Percentiles rank a stretch among this genome's conserved stretches.
These are phyloP conservation scores for Letharia lupina DNA, from an alignment of 495 filamentous ascomycete species.

Conservation along the genomic window DNA sequence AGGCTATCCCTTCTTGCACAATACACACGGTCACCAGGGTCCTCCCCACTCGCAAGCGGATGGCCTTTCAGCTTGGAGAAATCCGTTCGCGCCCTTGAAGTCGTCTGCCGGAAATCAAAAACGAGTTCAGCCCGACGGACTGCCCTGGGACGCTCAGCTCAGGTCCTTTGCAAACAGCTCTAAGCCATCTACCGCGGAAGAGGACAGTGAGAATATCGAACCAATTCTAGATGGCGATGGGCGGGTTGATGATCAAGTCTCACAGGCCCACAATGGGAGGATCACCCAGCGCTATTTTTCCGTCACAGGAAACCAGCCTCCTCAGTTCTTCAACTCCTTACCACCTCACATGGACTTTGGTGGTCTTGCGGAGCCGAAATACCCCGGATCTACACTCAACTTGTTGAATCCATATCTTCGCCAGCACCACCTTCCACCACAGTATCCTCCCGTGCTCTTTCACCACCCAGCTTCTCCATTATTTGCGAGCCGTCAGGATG, in stretches of 20 bases:
- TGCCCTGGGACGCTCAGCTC: background rate
- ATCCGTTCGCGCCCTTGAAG: background rate
- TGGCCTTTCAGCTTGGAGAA: background rate
- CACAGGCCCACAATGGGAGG: conserved; percentile 7
- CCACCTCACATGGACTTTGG: conserved; percentile 30
- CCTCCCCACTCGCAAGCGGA: background rate
- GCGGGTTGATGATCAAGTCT: conserved; percentile 26
- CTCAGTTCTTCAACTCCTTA: conserved; percentile 33
- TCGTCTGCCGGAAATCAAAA: background rate
- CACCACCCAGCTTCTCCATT: conserved; percentile 3
- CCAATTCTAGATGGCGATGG: conserved; percentile 33
- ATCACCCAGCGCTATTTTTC: conserved; percentile 27
- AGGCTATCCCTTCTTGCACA: background rate
- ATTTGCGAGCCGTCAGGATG: background rate
- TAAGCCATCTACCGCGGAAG: background rate
- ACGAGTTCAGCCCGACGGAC: background rate
- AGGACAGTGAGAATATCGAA: conserved; percentile 41
- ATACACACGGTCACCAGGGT: background rate
- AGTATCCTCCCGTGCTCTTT: background rate
- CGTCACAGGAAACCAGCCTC: conserved; percentile 27
- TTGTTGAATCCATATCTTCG: conserved; percentile 29
- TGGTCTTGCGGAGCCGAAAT: conserved; percentile 27
- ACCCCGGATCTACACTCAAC: conserved; percentile 33
- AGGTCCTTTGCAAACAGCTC: background rate
- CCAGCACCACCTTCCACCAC: conserved; percentile 10